Evolutionary conservation across 1,284 basidiomycete species (phyloP).

Genomic region (Mycena sp.): DNA sequence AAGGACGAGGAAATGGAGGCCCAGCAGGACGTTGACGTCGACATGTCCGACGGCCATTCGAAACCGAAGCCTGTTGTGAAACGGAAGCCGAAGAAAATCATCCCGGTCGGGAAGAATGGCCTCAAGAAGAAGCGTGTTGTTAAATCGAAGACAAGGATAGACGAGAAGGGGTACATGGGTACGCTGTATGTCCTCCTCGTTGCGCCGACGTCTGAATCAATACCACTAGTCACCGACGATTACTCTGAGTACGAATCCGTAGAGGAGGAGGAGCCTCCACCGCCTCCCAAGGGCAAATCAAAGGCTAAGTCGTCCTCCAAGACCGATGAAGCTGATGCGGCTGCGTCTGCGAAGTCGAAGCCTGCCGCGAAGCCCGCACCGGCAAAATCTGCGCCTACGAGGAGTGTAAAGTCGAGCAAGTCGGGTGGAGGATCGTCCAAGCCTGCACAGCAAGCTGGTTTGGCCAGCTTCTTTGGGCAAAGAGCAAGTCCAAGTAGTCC

Average conservation of each 20-base stretch:
- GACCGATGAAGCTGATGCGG: constrained; percentile 28
- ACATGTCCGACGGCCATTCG: constrained; percentile 51
- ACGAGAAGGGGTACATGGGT: constrained; percentile 80
- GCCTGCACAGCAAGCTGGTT: constrained; percentile 24
- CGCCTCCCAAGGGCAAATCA: constrained; percentile 44
- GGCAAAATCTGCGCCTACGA: constrained; percentile 3
- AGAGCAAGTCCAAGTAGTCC: constrained; percentile 24
- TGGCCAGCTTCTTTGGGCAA: constrained; percentile 47
- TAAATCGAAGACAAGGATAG: constrained; percentile 63
- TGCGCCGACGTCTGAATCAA: not conserved
- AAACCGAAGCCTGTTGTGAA: constrained; percentile 55
- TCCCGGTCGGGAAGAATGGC: constrained; percentile 77
- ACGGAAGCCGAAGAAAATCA: constrained; percentile 65
- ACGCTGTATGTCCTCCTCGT: constrained; percentile 11
- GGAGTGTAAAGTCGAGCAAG: constrained; percentile 5
- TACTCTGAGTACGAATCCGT: constrained; percentile 84
- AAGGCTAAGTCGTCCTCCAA: constrained; percentile 41
- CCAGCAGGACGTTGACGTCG: constrained; percentile 36
- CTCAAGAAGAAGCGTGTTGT: constrained; percentile 73
- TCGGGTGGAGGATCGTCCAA: constrained; percentile 5
- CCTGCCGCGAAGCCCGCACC: not conserved
- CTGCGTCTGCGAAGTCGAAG: constrained; percentile 24
- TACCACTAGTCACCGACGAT: constrained; percentile 70
- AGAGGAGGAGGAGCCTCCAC: constrained; percentile 59
- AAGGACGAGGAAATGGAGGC: constrained; percentile 42